phyloP scores from a whole-genome alignment of 2,329 filamentous ascomycete species.

The Exutisphaerella laricina region DNA sequence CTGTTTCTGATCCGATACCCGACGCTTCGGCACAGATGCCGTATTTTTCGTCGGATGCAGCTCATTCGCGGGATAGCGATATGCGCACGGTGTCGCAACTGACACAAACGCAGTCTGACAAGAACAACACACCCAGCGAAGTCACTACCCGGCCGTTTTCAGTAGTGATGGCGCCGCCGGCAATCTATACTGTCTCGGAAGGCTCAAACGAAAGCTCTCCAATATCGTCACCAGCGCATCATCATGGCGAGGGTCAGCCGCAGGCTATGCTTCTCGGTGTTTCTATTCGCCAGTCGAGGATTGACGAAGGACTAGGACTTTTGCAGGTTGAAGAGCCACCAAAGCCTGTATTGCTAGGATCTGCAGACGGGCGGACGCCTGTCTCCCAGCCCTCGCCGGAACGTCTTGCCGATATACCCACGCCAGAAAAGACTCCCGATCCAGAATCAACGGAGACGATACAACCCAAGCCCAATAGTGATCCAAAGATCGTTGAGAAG shows the following conservation, averaged over 20 bases:
- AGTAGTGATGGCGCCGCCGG: slow-evolving; percentile 15
- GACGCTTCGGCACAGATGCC: neutral
- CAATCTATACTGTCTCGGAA: slow-evolving; percentile 17
- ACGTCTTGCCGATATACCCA: slow-evolving; percentile 10
- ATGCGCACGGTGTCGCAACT: slow-evolving; percentile 6
- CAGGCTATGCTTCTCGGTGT: slow-evolving; percentile 8
- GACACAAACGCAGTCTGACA: slow-evolving; percentile 4
- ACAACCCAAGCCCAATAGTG: slow-evolving; percentile 11
- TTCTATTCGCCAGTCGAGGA: slow-evolving; percentile 9
- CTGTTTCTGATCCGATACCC: slow-evolving; percentile 13
- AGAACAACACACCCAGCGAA: slow-evolving; percentile 7
- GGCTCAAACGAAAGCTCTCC: slow-evolving; percentile 16
- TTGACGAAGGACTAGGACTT: neutral
- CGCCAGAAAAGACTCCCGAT: slow-evolving; percentile 19
- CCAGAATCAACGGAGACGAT: slow-evolving; percentile 9
- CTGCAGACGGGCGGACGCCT: neutral
- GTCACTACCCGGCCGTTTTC: slow-evolving; percentile 12
- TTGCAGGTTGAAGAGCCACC: neutral
- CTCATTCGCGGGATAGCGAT: slow-evolving; percentile 4
- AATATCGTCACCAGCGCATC: slow-evolving; percentile 1
- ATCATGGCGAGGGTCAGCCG: slow-evolving; percentile 4
- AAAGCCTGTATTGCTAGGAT: neutral
- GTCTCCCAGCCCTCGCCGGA: slow-evolving; percentile 5
- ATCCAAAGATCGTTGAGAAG: slow-evolving; percentile 28
- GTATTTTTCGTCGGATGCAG: neutral